Evolutionary conservation across 2,329 filamentous ascomycete genomes (phyloP), one percentile per base, ranked within the genome.

Genomic region (Berkeleyomyces rouxiae): DNA sequence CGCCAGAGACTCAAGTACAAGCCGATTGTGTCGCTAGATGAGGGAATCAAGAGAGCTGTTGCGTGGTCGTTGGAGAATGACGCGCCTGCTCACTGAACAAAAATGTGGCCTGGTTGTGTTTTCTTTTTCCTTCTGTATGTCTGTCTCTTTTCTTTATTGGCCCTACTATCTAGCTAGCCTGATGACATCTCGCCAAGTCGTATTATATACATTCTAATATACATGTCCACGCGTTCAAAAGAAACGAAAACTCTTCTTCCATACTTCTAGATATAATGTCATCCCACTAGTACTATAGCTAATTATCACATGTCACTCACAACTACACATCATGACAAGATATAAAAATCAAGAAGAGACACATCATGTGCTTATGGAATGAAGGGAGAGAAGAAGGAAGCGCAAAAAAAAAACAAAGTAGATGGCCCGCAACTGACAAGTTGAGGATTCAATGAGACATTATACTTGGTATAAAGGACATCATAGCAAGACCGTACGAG

Each of bases 1-100:
- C 87, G 83, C 77, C 76, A 72, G 68, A 77, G 86, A 67, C 74
- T 91, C 62, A 84, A 84, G 2, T 91, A 91, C 73, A 71, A 74
- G 71, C 87, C 87, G 2, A 73, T 88, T 61, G 83, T 87, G 61
- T 75, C 77, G 49, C 73, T 90, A 63, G 79, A 84, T 66, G 85
- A 89, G 67, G 87, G 85, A 9, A 74, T 84, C 59, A 73, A 74
- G 66, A 75, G 76, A 62, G 76, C 79, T 7, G 80, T 83, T 16
- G 70, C 71, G 62, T 83, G 79, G 79, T 79, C 79, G 59, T 65
- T 81, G 68, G 77, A 80, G 66, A 75, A 76, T 68, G 68, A 71
- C 44, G 67, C 61, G 13, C 61, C 63, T 31, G 64, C 59, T 9
- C 60, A 61, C 16, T 63, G 59, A 59, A 49, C 9, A 58, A 58